These are phyloP conservation scores for Bonia amplexicaulis DNA, from an alignment of 176 grass and related monocot species.

Conservation along the genomic window DNA sequence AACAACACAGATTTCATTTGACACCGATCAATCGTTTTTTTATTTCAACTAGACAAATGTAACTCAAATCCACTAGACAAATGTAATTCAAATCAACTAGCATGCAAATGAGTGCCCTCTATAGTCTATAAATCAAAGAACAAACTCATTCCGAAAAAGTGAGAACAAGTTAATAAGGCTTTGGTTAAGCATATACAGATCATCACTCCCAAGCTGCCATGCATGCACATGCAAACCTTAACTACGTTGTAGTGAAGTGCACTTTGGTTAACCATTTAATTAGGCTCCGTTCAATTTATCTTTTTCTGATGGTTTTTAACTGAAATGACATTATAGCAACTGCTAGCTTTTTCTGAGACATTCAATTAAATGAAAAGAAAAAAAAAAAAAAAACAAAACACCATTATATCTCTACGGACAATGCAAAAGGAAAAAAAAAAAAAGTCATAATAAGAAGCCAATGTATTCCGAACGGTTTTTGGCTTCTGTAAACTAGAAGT, in stretches of 20 bases:
- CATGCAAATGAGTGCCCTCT: not conserved
- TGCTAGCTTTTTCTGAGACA: no score
- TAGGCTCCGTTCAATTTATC: no score
- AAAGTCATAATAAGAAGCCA: no score
- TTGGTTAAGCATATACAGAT: not conserved
- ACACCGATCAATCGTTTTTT: not conserved
- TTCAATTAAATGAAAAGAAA: no score
- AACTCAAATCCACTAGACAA: not conserved
- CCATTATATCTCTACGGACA: no score
- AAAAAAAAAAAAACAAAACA: no score
- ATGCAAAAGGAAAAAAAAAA: no score
- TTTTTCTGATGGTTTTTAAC: no score
- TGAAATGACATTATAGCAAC: no score
- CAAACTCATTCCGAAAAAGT: not conserved
- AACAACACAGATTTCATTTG: not conserved
- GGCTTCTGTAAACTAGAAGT: no score
- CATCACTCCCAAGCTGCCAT: not conserved
- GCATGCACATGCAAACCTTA: constrained; percentile 3
- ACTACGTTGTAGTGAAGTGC: not conserved
- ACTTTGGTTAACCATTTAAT: not conserved
- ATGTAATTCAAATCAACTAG: not conserved
- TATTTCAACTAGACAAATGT: not conserved
- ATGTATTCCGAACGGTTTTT: no score
- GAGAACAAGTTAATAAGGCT: not conserved
- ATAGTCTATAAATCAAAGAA: not conserved